Evolutionary conservation across 805 yeast genomes (phyloP).

Genomic region (Ogataea ramenticola): DNA sequence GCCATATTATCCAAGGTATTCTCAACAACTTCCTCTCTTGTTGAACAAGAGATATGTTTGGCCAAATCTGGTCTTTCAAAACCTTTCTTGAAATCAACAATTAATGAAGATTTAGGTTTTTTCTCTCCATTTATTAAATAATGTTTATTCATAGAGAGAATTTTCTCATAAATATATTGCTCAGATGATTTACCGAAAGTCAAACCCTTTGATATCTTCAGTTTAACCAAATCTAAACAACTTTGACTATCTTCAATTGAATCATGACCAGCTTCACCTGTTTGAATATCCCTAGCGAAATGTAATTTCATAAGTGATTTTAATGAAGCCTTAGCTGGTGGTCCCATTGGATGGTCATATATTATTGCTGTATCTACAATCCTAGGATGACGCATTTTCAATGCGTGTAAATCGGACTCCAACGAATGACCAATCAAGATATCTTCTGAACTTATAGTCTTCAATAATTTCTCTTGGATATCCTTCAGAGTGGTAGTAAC

Average conservation of each 20-base stretch:
- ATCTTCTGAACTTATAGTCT: conserved; percentile 48
- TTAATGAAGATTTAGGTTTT: conserved; percentile 19
- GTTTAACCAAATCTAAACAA: conserved; percentile 67
- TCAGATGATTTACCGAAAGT: conserved; percentile 51
- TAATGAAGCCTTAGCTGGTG: conserved; percentile 73
- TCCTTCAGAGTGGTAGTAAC: conserved; percentile 63
- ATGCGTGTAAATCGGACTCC: conserved; percentile 70
- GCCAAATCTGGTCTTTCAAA: conserved; percentile 15
- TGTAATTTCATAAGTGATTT: conserved; percentile 57
- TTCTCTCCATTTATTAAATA: conserved; percentile 16
- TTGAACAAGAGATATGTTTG: conserved; percentile 34
- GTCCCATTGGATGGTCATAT: conserved; percentile 77
- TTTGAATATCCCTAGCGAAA: conserved; percentile 57
- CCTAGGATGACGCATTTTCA: conserved; percentile 63
- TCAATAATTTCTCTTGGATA: conserved; percentile 51
- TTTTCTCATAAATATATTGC: conserved; percentile 33
- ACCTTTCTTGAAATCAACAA: conserved; percentile 17
- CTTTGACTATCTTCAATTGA: conserved; percentile 81
- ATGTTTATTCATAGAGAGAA: conserved; percentile 20
- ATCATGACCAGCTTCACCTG: conserved; percentile 65
- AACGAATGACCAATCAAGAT: conserved; percentile 84
- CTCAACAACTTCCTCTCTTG: conserved; percentile 56
- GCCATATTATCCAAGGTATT: conserved; percentile 29
- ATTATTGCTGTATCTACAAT: conserved; percentile 77
- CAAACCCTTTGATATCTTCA: conserved; percentile 61